These are phyloP conservation scores for Solanum virginianum DNA, from an alignment of 257 asterid species.

Conservation along the genomic window DNA sequence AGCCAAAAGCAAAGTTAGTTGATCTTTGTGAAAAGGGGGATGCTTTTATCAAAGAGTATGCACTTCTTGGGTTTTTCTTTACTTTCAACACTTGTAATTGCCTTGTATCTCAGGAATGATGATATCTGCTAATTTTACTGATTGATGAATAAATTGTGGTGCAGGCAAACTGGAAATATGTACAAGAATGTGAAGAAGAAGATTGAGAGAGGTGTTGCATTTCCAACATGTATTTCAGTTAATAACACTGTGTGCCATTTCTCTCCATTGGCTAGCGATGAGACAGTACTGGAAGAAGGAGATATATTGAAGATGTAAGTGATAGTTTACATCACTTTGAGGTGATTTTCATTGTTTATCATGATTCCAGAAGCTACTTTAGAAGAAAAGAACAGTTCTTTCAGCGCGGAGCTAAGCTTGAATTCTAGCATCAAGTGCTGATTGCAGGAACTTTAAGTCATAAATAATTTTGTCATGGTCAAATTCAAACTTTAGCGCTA, in stretches of 20 bases:
- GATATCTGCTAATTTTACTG: background rate
- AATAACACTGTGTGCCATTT: slow-evolving; percentile 78
- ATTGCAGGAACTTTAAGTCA: background rate
- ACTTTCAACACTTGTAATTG: background rate
- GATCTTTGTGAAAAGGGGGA: slow-evolving; percentile 84
- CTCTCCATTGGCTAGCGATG: slow-evolving; percentile 76
- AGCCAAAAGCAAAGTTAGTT: slow-evolving; percentile 70
- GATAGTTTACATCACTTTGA: background rate
- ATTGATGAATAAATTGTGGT: background rate
- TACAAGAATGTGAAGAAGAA: slow-evolving; percentile 92
- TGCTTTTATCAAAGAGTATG: slow-evolving; percentile 64
- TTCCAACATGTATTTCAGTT: slow-evolving; percentile 86
- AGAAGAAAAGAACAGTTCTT: background rate
- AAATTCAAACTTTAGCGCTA: background rate
- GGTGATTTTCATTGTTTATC: background rate
- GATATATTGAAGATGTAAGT: slow-evolving; percentile 74
- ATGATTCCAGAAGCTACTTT: background rate
- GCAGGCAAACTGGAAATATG: slow-evolving; percentile 82
- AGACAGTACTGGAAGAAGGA: slow-evolving; percentile 58
- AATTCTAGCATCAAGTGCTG: background rate
- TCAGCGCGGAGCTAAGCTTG: background rate
- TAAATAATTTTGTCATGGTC: background rate
- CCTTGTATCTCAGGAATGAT: background rate
- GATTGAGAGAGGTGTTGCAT: slow-evolving; percentile 89
- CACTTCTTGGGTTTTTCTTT: background rate